Conservation (phyloP, 768 basidiomycete species). For the Termitomyces eurrhizus region DNA sequence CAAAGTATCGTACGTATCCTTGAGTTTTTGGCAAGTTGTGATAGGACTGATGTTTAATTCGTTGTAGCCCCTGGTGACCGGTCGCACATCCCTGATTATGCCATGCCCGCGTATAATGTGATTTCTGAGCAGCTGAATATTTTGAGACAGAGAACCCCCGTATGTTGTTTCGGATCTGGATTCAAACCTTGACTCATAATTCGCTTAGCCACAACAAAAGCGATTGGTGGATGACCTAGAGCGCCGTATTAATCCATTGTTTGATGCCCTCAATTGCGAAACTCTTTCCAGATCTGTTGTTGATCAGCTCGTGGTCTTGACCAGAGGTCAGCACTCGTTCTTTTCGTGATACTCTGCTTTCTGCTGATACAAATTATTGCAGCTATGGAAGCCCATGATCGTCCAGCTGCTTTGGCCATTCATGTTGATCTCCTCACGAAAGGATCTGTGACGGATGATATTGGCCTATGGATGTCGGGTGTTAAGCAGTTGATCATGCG, state of each 20-base stretch:
- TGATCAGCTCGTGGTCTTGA: constrained; percentile 67
- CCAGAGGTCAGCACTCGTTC: constrained; percentile 51
- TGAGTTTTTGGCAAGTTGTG: not conserved
- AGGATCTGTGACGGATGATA: constrained; percentile 78
- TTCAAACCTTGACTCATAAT: constrained; percentile 4
- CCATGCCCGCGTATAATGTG: constrained; percentile 61
- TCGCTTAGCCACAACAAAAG: constrained; percentile 71
- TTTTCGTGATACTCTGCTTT: not conserved
- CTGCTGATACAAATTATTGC: constrained; percentile 3
- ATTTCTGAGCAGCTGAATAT: constrained; percentile 59
- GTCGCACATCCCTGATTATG: constrained; percentile 79
- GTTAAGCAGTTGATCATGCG: constrained; percentile 84
- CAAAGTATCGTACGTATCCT: constrained; percentile 41
- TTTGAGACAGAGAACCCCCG: constrained; percentile 73
- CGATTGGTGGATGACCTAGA: constrained; percentile 85
- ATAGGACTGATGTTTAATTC: constrained; percentile 7
- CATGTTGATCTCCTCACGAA: constrained; percentile 84
- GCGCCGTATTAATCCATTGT: constrained; percentile 78
- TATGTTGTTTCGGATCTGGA: constrained; percentile 34
- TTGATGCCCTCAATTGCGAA: constrained; percentile 90
- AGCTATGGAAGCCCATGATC: constrained; percentile 85
- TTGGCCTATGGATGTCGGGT: constrained; percentile 84
- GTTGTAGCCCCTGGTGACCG: constrained; percentile 83
- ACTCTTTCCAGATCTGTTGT: constrained; percentile 68
- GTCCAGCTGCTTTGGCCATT: constrained; percentile 71